Evolutionary conservation across 306 rosid species (phyloP).

Genomic region (Cyamopsis tetragonoloba): DNA sequence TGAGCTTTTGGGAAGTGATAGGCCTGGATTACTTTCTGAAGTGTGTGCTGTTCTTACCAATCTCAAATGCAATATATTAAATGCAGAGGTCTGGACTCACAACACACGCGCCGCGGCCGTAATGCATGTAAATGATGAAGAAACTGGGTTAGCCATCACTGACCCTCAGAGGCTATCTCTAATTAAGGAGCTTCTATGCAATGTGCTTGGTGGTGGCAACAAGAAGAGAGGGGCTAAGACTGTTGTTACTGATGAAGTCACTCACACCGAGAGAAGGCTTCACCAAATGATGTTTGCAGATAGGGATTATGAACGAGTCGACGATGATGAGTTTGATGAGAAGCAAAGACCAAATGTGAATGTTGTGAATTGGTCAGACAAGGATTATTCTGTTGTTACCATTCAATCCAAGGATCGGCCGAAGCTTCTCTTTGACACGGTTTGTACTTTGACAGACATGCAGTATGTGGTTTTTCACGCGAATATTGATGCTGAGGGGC

Average conservation of each 20-base stretch:
- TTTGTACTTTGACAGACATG: conserved; percentile 97
- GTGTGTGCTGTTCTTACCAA: conserved; percentile 76
- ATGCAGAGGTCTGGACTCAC: conserved; percentile 94
- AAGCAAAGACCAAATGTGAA: conserved; percentile 77
- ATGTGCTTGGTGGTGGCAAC: conserved; percentile 86
- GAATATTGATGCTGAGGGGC: conserved; percentile 77
- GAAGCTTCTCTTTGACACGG: conserved; percentile 88
- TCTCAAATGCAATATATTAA: conserved; percentile 78
- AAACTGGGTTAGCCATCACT: conserved; percentile 51
- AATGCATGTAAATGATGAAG: conserved; percentile 72
- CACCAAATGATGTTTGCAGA: conserved; percentile 99
- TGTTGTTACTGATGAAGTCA: conserved; percentile 59
- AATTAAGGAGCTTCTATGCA: conserved; percentile 66
- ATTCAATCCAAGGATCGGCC: conserved; percentile 80
- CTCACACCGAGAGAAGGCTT: conserved; percentile 85
- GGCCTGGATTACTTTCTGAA: conserved; percentile 92
- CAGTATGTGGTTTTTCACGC: conserved; percentile 94
- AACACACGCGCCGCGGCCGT: conserved; percentile 77
- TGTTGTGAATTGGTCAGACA: conserved; percentile 81
- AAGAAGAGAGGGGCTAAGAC: conserved; percentile 67
- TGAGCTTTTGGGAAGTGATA: conserved; percentile 82
- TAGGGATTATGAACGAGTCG: conserved; percentile 69
- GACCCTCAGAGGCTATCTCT: conserved; percentile 62
- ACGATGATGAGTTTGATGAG: conserved; percentile 44
- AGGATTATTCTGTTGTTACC: conserved; percentile 81